Conservation (phyloP, 1,139 yeast genomes). For the Kluyveromyces sp. region DNA sequence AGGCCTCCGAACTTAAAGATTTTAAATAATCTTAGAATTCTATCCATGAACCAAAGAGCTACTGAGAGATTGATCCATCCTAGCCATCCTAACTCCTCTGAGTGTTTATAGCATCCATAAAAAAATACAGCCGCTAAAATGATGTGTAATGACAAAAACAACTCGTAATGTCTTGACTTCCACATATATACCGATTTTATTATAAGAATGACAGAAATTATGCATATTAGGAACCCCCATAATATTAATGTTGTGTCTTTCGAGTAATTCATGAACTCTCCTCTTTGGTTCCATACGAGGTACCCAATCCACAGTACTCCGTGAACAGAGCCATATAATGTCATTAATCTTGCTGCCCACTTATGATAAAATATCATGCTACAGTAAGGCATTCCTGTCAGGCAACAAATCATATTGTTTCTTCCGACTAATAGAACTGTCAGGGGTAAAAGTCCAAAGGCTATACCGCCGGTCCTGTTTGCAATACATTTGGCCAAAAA, state of each 20-base stretch:
- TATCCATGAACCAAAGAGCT: constrained; percentile 60
- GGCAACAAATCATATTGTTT: constrained; percentile 54
- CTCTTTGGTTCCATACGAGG: constrained; percentile 25
- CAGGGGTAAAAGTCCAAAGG: constrained; percentile 43
- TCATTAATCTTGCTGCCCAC: constrained; percentile 50
- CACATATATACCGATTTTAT: constrained; percentile 42
- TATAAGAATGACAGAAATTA: constrained; percentile 36
- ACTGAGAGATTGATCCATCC: constrained; percentile 45
- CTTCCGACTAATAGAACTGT: constrained; percentile 54
- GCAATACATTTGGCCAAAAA: constrained; percentile 47
- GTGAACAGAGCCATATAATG: constrained; percentile 37
- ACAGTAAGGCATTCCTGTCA: constrained; percentile 57
- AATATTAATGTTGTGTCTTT: constrained; percentile 25
- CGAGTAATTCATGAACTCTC: background rate
- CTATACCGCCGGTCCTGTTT: constrained; percentile 51
- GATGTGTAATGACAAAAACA: constrained; percentile 54
- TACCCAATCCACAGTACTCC: constrained; percentile 37
- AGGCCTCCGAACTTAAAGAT: constrained; percentile 38
- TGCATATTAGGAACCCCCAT: constrained; percentile 49
- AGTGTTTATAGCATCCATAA: constrained; percentile 55
- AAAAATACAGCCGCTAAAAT: constrained; percentile 48
- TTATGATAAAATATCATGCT: constrained; percentile 60
- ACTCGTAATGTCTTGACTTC: constrained; percentile 54
- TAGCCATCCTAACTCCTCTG: constrained; percentile 37
- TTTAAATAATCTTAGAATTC: constrained; percentile 45